Percentiles rank a stretch among this genome's conserved stretches.
These are phyloP conservation scores for Stagonosporopsis chrysanthemi DNA, from an alignment of 2,329 filamentous ascomycete species.

Conservation along the genomic window DNA sequence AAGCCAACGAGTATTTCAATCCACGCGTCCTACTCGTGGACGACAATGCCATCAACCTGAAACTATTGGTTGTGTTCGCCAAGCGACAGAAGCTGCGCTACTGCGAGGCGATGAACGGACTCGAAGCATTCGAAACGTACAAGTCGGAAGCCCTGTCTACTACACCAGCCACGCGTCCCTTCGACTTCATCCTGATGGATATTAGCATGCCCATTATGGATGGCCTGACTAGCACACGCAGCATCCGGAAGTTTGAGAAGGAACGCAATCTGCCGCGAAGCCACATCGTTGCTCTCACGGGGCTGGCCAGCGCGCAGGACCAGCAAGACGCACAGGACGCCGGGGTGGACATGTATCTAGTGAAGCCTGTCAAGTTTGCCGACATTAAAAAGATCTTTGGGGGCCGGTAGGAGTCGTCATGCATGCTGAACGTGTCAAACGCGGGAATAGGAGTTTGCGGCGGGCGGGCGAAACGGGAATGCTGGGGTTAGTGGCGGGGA, in stretches of 20 bases:
- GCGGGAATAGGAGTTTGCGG: background rate
- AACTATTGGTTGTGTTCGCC: constrained; percentile 53
- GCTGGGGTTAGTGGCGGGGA: background rate
- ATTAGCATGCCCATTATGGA: constrained; percentile 48
- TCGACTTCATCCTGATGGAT: constrained; percentile 48
- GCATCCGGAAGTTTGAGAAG: constrained; percentile 39
- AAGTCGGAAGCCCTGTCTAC: constrained; percentile 28
- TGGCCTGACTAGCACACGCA: constrained; percentile 48
- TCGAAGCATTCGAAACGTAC: constrained; percentile 40
- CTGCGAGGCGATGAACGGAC: constrained; percentile 42
- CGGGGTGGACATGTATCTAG: constrained; percentile 49
- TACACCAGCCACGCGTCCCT: constrained; percentile 28
- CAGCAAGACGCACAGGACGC: constrained; percentile 45
- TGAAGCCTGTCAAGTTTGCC: constrained; percentile 50
- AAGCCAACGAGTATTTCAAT: constrained; percentile 36
- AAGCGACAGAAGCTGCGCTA: constrained; percentile 40
- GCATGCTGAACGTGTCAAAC: background rate
- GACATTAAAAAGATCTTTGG: constrained; percentile 42
- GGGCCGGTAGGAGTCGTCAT: background rate
- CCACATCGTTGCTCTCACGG: constrained; percentile 49
- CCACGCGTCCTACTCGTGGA: constrained; percentile 45
- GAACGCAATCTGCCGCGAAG: constrained; percentile 30
- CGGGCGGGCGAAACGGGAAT: background rate
- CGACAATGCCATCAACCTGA: constrained; percentile 47
- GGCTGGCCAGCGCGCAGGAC: constrained; percentile 47